Evolutionary conservation across 441 rosid species (phyloP), one percentile per base, ranked within the genome.

Genomic region (Cnidoscolus chayamansa): DNA sequence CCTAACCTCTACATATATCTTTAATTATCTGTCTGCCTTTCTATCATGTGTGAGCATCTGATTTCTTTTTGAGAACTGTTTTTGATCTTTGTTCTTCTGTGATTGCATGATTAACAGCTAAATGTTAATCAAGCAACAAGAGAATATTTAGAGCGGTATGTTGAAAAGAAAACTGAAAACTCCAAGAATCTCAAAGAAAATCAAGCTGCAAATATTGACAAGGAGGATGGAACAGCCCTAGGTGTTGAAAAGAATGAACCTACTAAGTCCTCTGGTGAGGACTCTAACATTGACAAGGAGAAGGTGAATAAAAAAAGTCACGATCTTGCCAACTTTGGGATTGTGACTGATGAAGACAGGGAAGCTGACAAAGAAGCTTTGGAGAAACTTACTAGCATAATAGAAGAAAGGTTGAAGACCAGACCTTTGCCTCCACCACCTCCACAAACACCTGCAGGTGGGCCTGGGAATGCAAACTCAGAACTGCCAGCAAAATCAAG

Each of bases 101-200:
- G 64, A 75, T 68, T 78, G 15, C 20, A 51, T 82, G 65, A 9
- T 72, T 54, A 67, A 72, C 84, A 93, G 99, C 81, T 95, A 58
- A 95, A 95, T 78, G 92, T 91, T 80, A 87, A 87, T 81, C 91
- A 91, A 84, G 99, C 97, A 75, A 95, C 99, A 54, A 89, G 81
- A 79, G 93, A 90, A 65, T 95, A 88, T 83, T 82, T 95, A 75
- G 85, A 84, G 83, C 85, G 89, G 19, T 93, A 87, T 80, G 96
- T 95, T 67, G 87, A 86, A 75, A 95, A 84, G 86, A 90, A 90
- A 86, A 83, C 86, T 53, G 97, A 90, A 80, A 83, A 84, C 67
- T 81, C 84, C 10, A 89, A 89, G 82, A 87, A 88, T 73, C 76
- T 81, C 61, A 87, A 84, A 75, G 95, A 85, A 75, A 79, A 74